A percentile compares a stretch with the other conserved stretches of the same genome.
Conservation (phyloP, 306 rosid species). For the Castanopsis chinensis region DNA sequence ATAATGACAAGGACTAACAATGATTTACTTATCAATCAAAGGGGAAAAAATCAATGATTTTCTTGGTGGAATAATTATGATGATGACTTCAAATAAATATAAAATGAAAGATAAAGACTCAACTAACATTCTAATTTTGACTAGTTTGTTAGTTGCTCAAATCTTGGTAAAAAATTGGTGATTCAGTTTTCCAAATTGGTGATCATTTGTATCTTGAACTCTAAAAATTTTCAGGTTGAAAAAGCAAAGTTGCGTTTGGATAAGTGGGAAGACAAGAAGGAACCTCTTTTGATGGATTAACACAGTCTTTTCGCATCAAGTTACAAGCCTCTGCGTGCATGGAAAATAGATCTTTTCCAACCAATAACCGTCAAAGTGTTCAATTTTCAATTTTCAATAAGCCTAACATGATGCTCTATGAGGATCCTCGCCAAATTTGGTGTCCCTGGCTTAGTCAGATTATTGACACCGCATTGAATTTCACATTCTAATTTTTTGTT, state of each 20-base stretch:
- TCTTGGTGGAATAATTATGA: neutral
- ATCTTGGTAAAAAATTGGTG: neutral
- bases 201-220: neutral
- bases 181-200: neutral
- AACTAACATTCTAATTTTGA: neutral
- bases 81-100: neutral
- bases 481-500: no score
- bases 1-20: neutral
- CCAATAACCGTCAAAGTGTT: no score
- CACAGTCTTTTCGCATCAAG: no score
- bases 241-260: conserved; percentile 25
- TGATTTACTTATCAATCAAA: no score
- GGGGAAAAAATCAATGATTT: neutral
- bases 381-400: no score
- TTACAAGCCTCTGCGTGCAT: neutral
- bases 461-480: no score
- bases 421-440: no score
- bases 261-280: conserved; percentile 20
- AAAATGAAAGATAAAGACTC: neutral
- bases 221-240: conserved; percentile 29
- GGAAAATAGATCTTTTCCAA: neutral
- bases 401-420: no score
- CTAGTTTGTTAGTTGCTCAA: neutral
- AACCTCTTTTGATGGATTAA: neutral
- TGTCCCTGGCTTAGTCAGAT: no score